Percentiles rank a stretch among this genome's conserved stretches.
Conservation (phyloP, 2,329 filamentous ascomycete species). For the Aureobasidium namibiae region DNA sequence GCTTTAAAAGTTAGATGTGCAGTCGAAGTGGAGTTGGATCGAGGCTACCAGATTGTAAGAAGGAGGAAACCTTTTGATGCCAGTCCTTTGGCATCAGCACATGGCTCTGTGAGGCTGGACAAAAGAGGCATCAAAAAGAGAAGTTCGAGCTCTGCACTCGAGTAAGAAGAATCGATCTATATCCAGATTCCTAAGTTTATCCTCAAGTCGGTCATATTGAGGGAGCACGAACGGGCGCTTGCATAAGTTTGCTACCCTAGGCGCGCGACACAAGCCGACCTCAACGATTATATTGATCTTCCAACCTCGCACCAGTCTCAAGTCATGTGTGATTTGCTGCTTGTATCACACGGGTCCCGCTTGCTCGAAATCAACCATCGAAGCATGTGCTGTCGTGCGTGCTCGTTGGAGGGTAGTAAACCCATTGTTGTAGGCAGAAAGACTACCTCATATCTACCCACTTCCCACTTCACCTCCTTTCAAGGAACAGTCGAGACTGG, state of each 20-base stretch:
- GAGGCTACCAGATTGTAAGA: constrained; percentile 72
- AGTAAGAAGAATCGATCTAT: neutral
- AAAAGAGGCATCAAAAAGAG: constrained; percentile 4
- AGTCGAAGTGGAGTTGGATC: constrained; percentile 80
- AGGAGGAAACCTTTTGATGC: constrained; percentile 42
- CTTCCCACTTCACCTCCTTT: too few species aligned
- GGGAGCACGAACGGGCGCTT: neutral
- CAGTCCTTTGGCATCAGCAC: neutral
- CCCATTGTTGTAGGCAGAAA: neutral
- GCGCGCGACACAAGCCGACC: neutral
- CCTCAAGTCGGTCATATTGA: too few species aligned
- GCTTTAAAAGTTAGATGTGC: constrained; percentile 75
- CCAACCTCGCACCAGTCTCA: too few species aligned
- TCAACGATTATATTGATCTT: neutral
- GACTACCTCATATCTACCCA: too few species aligned
- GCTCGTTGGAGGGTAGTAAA: neutral
- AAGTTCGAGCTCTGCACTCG: neutral
- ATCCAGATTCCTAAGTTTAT: neutral
- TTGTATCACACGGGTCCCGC: neutral
- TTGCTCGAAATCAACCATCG: neutral
- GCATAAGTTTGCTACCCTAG: neutral
- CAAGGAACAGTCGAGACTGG: neutral
- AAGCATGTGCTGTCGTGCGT: neutral
- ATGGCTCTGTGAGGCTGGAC: neutral
- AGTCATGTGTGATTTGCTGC: neutral